Percentiles rank a stretch among this genome's conserved stretches.
Evolutionary conservation across 768 basidiomycete species (phyloP).

Genomic region (Boletus sp.): DNA sequence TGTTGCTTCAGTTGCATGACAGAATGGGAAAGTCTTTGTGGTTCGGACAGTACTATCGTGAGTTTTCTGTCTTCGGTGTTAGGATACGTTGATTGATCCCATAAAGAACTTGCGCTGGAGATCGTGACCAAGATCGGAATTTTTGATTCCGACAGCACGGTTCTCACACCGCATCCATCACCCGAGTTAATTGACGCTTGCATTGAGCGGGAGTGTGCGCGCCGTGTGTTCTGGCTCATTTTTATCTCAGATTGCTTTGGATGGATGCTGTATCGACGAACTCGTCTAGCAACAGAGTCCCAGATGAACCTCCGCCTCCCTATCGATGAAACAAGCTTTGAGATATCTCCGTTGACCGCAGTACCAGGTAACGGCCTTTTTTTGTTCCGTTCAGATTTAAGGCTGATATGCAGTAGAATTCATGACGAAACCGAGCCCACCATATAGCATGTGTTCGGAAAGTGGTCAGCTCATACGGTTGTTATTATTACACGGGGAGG

Average conservation of each 20-base stretch:
- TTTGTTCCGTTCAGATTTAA: not conserved
- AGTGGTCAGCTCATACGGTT: slow-evolving; percentile 74
- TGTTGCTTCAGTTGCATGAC: slow-evolving; percentile 69
- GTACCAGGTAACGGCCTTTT: slow-evolving; percentile 27
- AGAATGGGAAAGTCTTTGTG: slow-evolving; percentile 39
- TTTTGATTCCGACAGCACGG: slow-evolving; percentile 58
- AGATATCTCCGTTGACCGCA: slow-evolving; percentile 50
- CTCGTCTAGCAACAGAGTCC: slow-evolving; percentile 35
- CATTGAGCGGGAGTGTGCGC: slow-evolving; percentile 74
- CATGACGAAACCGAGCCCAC: slow-evolving; percentile 58
- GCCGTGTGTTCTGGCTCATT: slow-evolving; percentile 79
- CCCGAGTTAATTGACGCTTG: slow-evolving; percentile 56
- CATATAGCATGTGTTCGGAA: slow-evolving; percentile 50
- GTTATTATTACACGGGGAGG: slow-evolving; percentile 57
- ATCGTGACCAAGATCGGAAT: slow-evolving; percentile 67
- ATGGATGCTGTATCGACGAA: slow-evolving; percentile 36
- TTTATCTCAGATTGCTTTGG: slow-evolving; percentile 54
- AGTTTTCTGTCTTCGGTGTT: slow-evolving; percentile 8
- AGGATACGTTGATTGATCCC: slow-evolving; percentile 12
- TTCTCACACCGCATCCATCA: slow-evolving; percentile 55
- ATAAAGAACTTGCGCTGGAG: slow-evolving; percentile 56
- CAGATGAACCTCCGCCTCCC: slow-evolving; percentile 65
- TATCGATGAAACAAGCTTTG: slow-evolving; percentile 80
- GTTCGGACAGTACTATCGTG: slow-evolving; percentile 31
- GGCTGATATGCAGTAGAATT: slow-evolving; percentile 49